Conservation (phyloP, 2,329 filamentous ascomycete species). For the Venturia aucupariae region DNA sequence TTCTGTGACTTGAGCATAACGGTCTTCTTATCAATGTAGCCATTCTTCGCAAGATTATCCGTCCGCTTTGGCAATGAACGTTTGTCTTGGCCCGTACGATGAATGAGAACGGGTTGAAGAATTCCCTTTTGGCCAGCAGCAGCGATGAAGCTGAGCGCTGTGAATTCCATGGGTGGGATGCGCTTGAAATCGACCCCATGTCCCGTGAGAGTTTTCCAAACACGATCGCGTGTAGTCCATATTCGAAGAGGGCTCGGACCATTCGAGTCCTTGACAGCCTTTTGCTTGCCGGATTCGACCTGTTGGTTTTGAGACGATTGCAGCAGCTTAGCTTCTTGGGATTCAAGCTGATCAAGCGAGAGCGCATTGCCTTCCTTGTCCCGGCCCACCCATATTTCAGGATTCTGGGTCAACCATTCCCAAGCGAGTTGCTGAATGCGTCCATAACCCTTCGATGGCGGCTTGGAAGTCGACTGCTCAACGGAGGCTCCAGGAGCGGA, state of each 20-base stretch:
- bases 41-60: constrained; percentile 45
- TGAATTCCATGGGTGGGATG: constrained; percentile 46
- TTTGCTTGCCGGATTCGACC: constrained; percentile 11
- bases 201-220: constrained; percentile 52
- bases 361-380: constrained; percentile 31
- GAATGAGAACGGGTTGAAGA: constrained; percentile 46
- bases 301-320: neutral
- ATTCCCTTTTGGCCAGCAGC: constrained; percentile 45
- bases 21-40: constrained; percentile 51
- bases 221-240: constrained; percentile 45
- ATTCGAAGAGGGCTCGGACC: constrained; percentile 29
- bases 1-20: constrained; percentile 28
- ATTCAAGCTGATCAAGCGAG: constrained; percentile 33
- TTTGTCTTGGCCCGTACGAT: constrained; percentile 53
- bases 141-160: constrained; percentile 49
- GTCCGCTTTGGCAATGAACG: constrained; percentile 54
- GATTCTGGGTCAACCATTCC: constrained; percentile 47
- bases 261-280: constrained; percentile 9
- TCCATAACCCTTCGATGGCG: constrained; percentile 34
- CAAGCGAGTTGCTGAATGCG: constrained; percentile 46
- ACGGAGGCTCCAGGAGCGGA: constrained; percentile 2
- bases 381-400: constrained; percentile 44
- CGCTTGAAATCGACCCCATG: constrained; percentile 48
- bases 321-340: constrained; percentile 15
- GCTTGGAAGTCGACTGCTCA: constrained; percentile 16